These are phyloP conservation scores for Debaryomyces psychrophilus DNA, from an alignment of 1,139 yeast genomes.

Conservation along the genomic window DNA sequence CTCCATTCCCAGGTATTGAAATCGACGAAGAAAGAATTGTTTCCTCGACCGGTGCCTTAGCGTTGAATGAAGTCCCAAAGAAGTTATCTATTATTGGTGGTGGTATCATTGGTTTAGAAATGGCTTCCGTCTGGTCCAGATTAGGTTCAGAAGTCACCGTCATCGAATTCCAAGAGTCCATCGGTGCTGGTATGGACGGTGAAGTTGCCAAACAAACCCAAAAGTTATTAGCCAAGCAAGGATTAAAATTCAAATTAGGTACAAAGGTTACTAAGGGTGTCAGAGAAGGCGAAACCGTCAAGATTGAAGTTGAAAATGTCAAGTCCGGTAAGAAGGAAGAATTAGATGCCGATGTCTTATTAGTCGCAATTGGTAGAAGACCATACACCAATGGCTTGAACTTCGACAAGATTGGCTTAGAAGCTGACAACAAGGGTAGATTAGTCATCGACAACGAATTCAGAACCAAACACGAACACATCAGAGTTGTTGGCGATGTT, in stretches of 20 bases:
- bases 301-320: slow-evolving; percentile 85
- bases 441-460: slow-evolving; percentile 91
- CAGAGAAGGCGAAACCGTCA: slow-evolving; percentile 85
- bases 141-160: slow-evolving; percentile 95
- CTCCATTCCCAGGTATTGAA: slow-evolving; percentile 98
- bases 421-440: slow-evolving; percentile 89
- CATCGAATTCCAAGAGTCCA: slow-evolving; percentile 84
- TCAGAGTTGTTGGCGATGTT: slow-evolving; percentile 97
- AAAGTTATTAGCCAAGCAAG: slow-evolving; percentile 91
- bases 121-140: slow-evolving; percentile 98
- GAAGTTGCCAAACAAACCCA: slow-evolving; percentile 91
- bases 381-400: slow-evolving; percentile 92
- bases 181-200: slow-evolving; percentile 96
- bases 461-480: slow-evolving; percentile 90
- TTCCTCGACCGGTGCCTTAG: slow-evolving; percentile 89
- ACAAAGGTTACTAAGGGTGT: slow-evolving; percentile 88
- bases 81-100: slow-evolving; percentile 94
- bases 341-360: slow-evolving; percentile 85
- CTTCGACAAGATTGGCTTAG: slow-evolving; percentile 87
- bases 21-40: slow-evolving; percentile 98
- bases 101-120: slow-evolving; percentile 98
- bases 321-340: slow-evolving; percentile 82
- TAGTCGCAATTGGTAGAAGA: slow-evolving; percentile 99
- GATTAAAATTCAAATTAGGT: slow-evolving; percentile 87
- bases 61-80: slow-evolving; percentile 88